Percentiles rank a stretch among this genome's conserved stretches.
phyloP scores from a whole-genome alignment of 2,329 filamentous ascomycete genomes.

The Akanthomyces dipterigenus region DNA sequence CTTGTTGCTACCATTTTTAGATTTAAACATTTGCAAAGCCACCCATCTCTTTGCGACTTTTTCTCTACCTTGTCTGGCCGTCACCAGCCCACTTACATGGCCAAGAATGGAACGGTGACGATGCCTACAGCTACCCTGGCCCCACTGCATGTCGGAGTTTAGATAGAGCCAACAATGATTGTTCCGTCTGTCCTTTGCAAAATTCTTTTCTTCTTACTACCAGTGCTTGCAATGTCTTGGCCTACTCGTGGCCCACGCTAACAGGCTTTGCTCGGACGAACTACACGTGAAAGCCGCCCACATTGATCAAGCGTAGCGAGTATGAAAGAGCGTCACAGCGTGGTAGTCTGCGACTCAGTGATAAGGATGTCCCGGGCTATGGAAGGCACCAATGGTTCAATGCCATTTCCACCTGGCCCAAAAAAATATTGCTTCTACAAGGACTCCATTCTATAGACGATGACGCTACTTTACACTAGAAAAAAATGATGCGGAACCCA shows the following conservation, averaged over 20 bases:
- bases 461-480: not conserved
- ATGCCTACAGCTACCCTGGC: not conserved
- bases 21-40: not conserved
- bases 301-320: not conserved
- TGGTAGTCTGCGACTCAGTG: not conserved
- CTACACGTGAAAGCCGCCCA: not conserved
- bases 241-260: not conserved
- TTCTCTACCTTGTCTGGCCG: not conserved
- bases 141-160: not conserved
- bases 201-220: not conserved
- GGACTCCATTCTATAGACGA: no score
- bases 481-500: not conserved
- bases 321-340: not conserved
- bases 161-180: not conserved
- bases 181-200: not conserved
- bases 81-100: not conserved
- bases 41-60: not conserved
- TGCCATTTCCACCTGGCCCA: not conserved
- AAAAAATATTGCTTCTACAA: not conserved
- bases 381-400: not conserved
- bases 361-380: not conserved
- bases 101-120: not conserved
- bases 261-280: not conserved
- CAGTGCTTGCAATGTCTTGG: not conserved
- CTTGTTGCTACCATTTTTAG: not conserved